These are phyloP conservation scores for Penicillium thymicola DNA, from an alignment of 2,329 filamentous ascomycete genomes.

Conservation along the genomic window DNA sequence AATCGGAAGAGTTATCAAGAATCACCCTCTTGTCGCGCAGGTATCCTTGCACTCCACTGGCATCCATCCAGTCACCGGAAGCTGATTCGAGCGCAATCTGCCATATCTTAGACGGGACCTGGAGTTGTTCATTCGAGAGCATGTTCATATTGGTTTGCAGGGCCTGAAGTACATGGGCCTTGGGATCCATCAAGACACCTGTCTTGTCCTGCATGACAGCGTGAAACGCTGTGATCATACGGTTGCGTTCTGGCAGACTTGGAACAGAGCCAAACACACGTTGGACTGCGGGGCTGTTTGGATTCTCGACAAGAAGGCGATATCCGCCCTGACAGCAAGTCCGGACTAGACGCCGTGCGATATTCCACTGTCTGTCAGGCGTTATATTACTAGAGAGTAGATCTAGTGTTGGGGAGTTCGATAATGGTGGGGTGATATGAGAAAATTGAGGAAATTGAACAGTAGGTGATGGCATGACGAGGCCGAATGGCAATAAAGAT, in stretches of 20 bases:
- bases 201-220: conserved; percentile 14
- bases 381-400: conserved; percentile 1
- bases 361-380: conserved; percentile 11
- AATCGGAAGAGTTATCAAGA: conserved; percentile 10
- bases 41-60: conserved; percentile 23
- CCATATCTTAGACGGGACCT: conserved; percentile 14
- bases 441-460: conserved; percentile 2
- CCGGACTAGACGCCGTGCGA: conserved; percentile 23
- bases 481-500: conserved; percentile 15
- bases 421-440: neutral
- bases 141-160: conserved; percentile 8
- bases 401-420: neutral
- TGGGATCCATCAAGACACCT: conserved; percentile 14
- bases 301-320: conserved; percentile 13
- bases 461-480: conserved; percentile 12
- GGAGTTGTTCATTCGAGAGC: conserved; percentile 10
- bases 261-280: conserved; percentile 16
- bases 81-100: conserved; percentile 15
- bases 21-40: conserved; percentile 17
- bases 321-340: conserved; percentile 24
- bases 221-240: conserved; percentile 15
- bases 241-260: conserved; percentile 13
- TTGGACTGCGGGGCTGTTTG: conserved; percentile 9
- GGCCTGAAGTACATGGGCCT: conserved; percentile 15
- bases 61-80: conserved; percentile 22